These are phyloP conservation scores for Venturia pyrina DNA, from an alignment of 2,329 filamentous ascomycete species.

Conservation along the genomic window DNA sequence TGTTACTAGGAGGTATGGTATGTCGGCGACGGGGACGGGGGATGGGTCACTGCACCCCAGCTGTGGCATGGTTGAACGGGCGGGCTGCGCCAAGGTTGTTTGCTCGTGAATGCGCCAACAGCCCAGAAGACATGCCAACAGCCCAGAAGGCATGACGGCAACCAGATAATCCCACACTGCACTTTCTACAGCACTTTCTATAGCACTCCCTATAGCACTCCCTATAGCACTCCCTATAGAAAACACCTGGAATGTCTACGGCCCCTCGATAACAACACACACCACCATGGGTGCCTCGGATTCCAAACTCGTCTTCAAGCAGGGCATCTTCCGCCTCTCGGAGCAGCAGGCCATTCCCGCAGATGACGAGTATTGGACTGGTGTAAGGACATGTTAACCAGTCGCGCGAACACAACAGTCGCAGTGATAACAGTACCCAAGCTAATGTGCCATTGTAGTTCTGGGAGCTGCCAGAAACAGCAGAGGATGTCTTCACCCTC, in stretches of 20 bases:
- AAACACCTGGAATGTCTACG: background rate
- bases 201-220: background rate
- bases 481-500: conserved; percentile 92
- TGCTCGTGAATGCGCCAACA: background rate
- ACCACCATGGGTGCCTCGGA: conserved; percentile 84
- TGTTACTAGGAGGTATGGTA: background rate
- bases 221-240: background rate
- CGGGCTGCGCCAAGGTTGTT: too few species aligned
- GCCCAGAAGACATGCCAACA: background rate
- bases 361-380: conserved; percentile 87
- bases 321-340: conserved; percentile 94
- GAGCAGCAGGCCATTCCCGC: conserved; percentile 80
- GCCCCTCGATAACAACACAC: background rate
- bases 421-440: background rate
- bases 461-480: conserved; percentile 92
- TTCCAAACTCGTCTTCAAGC: conserved; percentile 97
- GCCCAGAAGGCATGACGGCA: too few species aligned
- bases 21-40: too few species aligned
- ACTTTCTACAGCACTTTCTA: too few species aligned
- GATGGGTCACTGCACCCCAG: too few species aligned
- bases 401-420: background rate
- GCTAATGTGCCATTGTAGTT: conserved; percentile 47
- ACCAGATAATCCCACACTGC: too few species aligned
- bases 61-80: too few species aligned
- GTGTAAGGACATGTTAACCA: conserved; percentile 44